Evolutionary conservation across 1,139 yeast genomes (phyloP).

Genomic region (Protomyces inundatus): DNA sequence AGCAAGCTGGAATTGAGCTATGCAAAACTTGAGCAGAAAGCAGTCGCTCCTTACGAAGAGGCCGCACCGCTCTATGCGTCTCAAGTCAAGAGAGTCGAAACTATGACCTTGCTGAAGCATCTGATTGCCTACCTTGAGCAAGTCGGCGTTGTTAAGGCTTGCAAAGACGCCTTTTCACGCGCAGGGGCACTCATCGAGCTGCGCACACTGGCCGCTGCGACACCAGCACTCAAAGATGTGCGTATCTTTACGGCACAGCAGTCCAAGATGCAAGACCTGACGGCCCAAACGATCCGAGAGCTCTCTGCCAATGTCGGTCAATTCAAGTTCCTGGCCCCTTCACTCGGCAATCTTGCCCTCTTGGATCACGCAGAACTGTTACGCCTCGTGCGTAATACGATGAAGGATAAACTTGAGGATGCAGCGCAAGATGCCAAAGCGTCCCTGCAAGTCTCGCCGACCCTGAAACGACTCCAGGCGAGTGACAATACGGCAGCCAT

Average conservation of each 20-base stretch:
- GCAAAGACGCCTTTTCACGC: not conserved
- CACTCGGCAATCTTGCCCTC: not conserved
- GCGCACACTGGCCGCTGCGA: not conserved
- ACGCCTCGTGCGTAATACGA: not conserved
- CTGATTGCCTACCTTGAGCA: conserved; percentile 1
- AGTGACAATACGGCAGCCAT: conserved; percentile 10
- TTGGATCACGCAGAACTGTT: conserved; percentile 4
- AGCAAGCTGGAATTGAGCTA: not conserved
- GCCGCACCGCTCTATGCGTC: conserved; percentile 17
- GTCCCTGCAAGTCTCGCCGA: conserved; percentile 2
- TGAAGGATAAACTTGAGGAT: not conserved
- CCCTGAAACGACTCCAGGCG: conserved; percentile 1
- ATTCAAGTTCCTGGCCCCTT: not conserved
- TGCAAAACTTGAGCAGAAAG: conserved; percentile 9
- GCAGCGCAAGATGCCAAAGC: not conserved
- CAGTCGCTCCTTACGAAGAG: conserved; percentile 13
- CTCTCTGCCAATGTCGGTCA: not conserved
- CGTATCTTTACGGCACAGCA: conserved; percentile 1
- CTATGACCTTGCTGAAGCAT: conserved; percentile 7
- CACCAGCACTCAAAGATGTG: conserved; percentile 12
- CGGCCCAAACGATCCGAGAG: conserved; percentile 4
- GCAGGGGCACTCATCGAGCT: conserved; percentile 2
- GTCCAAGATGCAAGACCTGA: not conserved
- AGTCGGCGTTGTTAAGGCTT: not conserved
- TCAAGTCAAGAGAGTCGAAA: conserved; percentile 3